Evolutionary conservation across 2,329 filamentous ascomycete species (phyloP).

Genomic region (Truncatella angustata): DNA sequence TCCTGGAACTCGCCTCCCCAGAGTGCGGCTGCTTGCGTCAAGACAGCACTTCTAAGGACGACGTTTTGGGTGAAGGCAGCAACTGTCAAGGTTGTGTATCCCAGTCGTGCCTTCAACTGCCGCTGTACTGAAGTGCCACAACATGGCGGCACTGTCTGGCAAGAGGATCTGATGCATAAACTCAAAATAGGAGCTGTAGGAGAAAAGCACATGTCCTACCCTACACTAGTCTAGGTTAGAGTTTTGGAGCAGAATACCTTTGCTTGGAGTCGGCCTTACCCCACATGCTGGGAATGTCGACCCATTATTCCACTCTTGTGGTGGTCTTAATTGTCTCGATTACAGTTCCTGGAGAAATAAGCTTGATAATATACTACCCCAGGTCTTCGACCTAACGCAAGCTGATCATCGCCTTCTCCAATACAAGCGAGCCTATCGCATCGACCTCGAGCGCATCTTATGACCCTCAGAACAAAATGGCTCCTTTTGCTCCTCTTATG

Average conservation of each 20-base stretch:
- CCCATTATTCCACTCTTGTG: background rate
- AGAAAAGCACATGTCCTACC: too few relatives aligned
- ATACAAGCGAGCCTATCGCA: slow-evolving; percentile 5
- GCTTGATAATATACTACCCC: background rate
- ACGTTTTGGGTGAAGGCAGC: slow-evolving; percentile 2
- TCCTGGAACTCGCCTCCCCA: too few relatives aligned
- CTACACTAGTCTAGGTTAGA: background rate
- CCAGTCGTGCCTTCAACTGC: background rate
- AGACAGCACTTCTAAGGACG: background rate
- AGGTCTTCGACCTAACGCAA: background rate
- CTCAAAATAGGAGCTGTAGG: background rate
- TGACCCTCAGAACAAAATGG: too few relatives aligned
- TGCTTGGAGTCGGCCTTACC: background rate
- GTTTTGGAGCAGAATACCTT: background rate
- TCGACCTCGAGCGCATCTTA: background rate
- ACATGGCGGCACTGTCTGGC: background rate
- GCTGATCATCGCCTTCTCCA: background rate
- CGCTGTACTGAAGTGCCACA: slow-evolving; percentile 1
- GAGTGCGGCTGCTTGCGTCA: background rate
- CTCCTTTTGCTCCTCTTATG: too few relatives aligned
- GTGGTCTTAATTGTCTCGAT: background rate
- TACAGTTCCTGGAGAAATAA: background rate
- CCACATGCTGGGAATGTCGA: background rate
- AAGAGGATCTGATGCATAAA: background rate
- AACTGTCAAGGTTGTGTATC: background rate